phyloP scores from a whole-genome alignment of 768 basidiomycete species.

The Lactifluus volemus region DNA sequence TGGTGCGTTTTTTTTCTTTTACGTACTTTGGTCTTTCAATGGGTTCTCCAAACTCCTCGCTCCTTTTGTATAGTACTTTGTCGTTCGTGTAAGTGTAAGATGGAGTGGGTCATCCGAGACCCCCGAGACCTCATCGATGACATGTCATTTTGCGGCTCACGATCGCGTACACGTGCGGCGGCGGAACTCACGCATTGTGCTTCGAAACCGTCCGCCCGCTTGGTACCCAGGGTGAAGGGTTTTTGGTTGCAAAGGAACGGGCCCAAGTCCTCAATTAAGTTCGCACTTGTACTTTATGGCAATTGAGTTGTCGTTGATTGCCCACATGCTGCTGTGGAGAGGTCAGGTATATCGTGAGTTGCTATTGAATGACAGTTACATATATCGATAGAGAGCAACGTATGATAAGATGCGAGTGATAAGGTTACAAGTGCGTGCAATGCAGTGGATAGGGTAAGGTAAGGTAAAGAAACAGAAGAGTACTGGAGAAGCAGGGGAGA shows the following conservation, averaged over 20 bases:
- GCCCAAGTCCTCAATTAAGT: neutral
- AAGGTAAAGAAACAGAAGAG: neutral
- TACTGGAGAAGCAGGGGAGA: neutral
- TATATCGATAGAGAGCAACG: conserved; percentile 4
- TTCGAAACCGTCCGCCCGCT: neutral
- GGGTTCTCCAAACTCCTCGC: no score
- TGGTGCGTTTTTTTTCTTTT: no score
- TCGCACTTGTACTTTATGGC: neutral
- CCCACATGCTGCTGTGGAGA: neutral
- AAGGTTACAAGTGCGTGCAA: conserved; percentile 20
- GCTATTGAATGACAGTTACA: conserved; percentile 6
- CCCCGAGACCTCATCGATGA: neutral
- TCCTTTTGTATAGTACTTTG: no score
- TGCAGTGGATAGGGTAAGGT: neutral
- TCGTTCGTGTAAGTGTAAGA: no score
- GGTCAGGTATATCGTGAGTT: neutral
- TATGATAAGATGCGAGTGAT: conserved; percentile 19
- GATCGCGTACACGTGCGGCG: neutral
- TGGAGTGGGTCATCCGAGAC: no score
- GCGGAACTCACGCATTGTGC: neutral
- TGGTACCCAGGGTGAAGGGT: neutral
- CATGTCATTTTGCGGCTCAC: neutral
- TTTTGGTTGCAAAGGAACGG: neutral
- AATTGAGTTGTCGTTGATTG: neutral
- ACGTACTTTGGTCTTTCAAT: no score